Evolutionary conservation across 768 basidiomycete genomes (phyloP).

Genomic region (Phylloporus sp.): DNA sequence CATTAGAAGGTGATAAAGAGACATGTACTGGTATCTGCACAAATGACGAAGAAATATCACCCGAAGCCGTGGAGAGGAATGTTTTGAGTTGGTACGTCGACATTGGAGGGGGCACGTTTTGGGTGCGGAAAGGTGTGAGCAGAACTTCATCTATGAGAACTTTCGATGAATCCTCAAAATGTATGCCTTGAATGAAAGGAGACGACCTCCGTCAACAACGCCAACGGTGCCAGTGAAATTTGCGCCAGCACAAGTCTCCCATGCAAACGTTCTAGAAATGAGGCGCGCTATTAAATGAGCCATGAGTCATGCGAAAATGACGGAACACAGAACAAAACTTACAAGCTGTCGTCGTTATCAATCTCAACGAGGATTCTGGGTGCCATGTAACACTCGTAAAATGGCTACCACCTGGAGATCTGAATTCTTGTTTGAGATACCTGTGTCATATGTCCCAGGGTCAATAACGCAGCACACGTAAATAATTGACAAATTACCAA

Average conservation of each 20-base stretch:
- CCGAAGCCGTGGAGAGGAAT: conserved; percentile 6
- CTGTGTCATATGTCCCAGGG: conserved; percentile 32
- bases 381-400: conserved; percentile 86
- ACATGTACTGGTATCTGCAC: conserved; percentile 56
- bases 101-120: conserved; percentile 99
- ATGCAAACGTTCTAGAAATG: conserved; percentile 61
- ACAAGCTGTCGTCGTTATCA: conserved; percentile 71
- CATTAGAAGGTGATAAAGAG: conserved; percentile 53
- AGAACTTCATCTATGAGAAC: conserved; percentile 57
- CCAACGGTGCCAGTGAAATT: conserved; percentile 81
- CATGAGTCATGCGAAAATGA: too few species aligned
- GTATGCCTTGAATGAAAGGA: not conserved
- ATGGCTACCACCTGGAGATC: conserved; percentile 45
- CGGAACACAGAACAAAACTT: conserved; percentile 24
- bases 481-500: conserved; percentile 48
- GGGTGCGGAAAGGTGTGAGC: conserved; percentile 88
- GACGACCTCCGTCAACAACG: conserved; percentile 84
- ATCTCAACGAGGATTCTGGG: conserved; percentile 65
- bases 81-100: conserved; percentile 53
- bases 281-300: conserved; percentile 55
- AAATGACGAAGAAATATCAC: not conserved
- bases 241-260: conserved; percentile 80
- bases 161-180: not conserved
- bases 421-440: conserved; percentile 92
- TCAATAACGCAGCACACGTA: conserved; percentile 4